These are phyloP conservation scores for Ichthyophthirius multifiliis DNA, from an alignment of 169 alveolate species.

Conservation along the genomic window DNA sequence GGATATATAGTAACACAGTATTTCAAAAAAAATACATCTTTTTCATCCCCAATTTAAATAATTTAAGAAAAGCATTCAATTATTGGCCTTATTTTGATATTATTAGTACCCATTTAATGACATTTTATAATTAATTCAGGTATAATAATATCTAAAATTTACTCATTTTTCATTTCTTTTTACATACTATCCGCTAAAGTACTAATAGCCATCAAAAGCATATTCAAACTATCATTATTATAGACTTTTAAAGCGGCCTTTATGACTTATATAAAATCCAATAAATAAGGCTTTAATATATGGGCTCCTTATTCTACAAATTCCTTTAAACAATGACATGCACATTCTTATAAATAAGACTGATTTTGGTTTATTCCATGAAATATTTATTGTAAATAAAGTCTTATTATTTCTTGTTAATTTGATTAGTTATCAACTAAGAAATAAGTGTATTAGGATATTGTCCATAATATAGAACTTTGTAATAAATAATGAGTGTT, in stretches of 20 bases:
- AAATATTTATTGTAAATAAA: background rate
- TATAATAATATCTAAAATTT: too few relatives aligned
- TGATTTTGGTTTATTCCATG: background rate
- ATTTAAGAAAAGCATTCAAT: too few relatives aligned
- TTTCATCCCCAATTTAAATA: too few relatives aligned
- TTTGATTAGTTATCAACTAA: background rate
- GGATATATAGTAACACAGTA: too few relatives aligned
- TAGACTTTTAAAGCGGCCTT: background rate
- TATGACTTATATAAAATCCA: background rate
- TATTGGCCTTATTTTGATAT: too few relatives aligned
- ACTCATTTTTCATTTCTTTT: background rate
- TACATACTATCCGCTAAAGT: background rate
- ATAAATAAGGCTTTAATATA: background rate
- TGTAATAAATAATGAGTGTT: background rate
- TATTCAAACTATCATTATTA: background rate
- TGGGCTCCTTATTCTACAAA: background rate
- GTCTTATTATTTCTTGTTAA: background rate
- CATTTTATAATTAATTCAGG: too few relatives aligned
- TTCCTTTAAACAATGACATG: background rate
- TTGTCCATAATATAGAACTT: slow-evolving; percentile 4
- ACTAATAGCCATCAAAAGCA: background rate
- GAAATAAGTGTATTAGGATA: background rate
- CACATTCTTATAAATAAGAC: background rate
- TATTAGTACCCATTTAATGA: too few relatives aligned
- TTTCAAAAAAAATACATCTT: too few relatives aligned